phyloP scores from a whole-genome alignment of 495 filamentous ascomycete genomes.

The Penicillium verhagenii region DNA sequence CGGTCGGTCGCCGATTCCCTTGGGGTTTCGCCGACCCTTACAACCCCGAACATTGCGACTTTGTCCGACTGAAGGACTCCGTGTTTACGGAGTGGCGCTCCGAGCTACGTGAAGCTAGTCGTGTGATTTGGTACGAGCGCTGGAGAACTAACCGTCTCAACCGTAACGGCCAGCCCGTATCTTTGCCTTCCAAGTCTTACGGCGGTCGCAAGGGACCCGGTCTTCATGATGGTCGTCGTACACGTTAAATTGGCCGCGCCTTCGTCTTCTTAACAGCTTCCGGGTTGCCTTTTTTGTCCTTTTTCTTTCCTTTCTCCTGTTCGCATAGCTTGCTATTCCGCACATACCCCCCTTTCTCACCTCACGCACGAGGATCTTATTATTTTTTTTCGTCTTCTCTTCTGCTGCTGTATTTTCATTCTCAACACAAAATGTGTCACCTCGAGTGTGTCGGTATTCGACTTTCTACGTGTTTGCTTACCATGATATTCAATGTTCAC shows the following conservation, averaged over 20 bases:
- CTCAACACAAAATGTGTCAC: constrained; percentile 9
- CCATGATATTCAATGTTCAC: not conserved
- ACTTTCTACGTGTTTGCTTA: not conserved
- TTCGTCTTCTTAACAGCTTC: not conserved
- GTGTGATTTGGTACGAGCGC: constrained; percentile 93
- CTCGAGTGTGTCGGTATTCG: constrained; percentile 6
- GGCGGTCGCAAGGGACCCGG: constrained; percentile 34
- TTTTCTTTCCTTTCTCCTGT: constrained; percentile 16
- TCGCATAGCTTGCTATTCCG: constrained; percentile 30
- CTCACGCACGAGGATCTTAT: constrained; percentile 25
- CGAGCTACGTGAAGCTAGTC: constrained; percentile 87
- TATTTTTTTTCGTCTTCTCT: constrained; percentile 16
- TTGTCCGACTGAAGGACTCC: constrained; percentile 82
- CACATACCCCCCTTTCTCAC: constrained; percentile 25
- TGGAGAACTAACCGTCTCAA: constrained; percentile 80
- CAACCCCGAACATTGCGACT: constrained; percentile 89
- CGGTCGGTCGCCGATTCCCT: constrained; percentile 80
- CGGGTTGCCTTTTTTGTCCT: not conserved
- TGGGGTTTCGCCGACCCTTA: constrained; percentile 97
- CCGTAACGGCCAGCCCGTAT: constrained; percentile 30
- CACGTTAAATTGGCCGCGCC: constrained; percentile 18
- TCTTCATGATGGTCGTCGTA: constrained; percentile 33
- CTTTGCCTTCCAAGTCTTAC: constrained; percentile 21
- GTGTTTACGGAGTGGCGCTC: constrained; percentile 92
- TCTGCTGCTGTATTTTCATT: constrained; percentile 12